Evolutionary conservation across 306 rosid species (phyloP).

Genomic region (Abrus precatorius): DNA sequence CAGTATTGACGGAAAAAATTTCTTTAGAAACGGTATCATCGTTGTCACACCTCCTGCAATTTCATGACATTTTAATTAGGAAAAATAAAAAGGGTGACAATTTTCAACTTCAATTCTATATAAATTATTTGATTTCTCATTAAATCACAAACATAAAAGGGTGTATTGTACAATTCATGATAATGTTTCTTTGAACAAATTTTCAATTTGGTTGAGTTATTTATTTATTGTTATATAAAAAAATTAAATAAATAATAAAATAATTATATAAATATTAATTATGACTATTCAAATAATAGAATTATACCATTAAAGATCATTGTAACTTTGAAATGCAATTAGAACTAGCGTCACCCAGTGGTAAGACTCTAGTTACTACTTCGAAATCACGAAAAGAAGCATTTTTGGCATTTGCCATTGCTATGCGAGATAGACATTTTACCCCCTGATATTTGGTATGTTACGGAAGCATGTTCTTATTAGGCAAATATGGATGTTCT

Average conservation of each 20-base stretch:
- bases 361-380: too few relatives aligned
- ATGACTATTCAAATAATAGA: too few relatives aligned
- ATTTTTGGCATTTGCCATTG: neutral
- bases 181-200: too few relatives aligned
- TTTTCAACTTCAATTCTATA: neutral
- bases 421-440: neutral
- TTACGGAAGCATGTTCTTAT: too few relatives aligned
- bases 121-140: neutral
- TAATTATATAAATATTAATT: neutral
- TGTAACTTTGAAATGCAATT: neutral
- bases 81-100: neutral
- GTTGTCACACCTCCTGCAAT: constrained; percentile 74
- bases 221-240: too few relatives aligned
- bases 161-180: too few relatives aligned
- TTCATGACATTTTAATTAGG: neutral
- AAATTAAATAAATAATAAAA: too few relatives aligned
- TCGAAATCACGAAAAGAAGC: neutral
- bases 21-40: constrained; percentile 69
- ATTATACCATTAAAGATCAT: neutral
- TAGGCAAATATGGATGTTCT: too few relatives aligned
- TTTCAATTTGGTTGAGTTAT: too few relatives aligned
- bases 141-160: neutral
- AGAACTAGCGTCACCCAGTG: too few relatives aligned
- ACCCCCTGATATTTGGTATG: too few relatives aligned
- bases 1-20: constrained; percentile 66